A percentile compares a stretch with the other conserved stretches of the same genome.
Evolutionary conservation across 805 yeast species (phyloP).

Genomic region (Lipomyces spencermartinsiae): DNA sequence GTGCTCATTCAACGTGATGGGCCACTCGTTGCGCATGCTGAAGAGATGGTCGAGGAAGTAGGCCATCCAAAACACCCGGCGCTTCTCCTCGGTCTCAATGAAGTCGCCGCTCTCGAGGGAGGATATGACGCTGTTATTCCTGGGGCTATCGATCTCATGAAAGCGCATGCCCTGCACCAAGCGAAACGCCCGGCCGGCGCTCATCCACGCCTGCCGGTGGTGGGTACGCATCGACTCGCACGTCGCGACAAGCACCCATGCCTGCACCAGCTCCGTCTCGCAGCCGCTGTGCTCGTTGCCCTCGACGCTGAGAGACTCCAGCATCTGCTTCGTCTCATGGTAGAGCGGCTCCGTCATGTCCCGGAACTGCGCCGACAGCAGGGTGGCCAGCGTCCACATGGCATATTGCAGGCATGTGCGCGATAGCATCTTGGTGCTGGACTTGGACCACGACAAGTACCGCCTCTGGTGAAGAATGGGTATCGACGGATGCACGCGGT

Average conservation of each 20-base stretch:
- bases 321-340: neutral
- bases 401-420: neutral
- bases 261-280: neutral
- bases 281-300: neutral
- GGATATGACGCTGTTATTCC: neutral
- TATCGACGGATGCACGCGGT: neutral
- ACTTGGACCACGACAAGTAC: neutral
- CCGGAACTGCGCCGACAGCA: neutral
- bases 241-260: constrained; percentile 1
- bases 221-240: neutral
- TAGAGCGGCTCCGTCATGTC: neutral
- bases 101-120: neutral
- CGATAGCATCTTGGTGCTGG: neutral
- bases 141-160: neutral
- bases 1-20: neutral
- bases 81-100: neutral
- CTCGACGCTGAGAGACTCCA: neutral
- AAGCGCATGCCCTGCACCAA: neutral
- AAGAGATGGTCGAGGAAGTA: neutral
- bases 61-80: neutral
- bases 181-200: constrained; percentile 2
- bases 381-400: neutral
- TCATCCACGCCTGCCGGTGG: neutral
- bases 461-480: neutral
- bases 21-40: neutral